Evolutionary conservation across 495 filamentous ascomycete species (phyloP).

Genomic region (Xylaria curta): DNA sequence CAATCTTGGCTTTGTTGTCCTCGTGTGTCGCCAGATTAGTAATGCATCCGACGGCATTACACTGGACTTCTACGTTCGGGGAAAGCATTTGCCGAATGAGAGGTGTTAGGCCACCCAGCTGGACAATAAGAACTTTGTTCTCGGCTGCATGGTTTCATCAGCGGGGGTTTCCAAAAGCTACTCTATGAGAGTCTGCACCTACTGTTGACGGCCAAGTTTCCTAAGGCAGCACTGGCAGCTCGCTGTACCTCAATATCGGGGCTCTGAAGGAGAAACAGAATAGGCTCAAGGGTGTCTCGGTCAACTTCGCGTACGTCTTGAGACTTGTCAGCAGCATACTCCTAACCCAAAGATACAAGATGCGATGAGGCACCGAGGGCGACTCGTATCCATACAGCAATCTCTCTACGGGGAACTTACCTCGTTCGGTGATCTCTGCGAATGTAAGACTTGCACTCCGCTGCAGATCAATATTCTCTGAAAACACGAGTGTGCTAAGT

Average conservation of each 20-base stretch:
- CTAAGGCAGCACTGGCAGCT: constrained; percentile 93
- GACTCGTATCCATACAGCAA: background rate
- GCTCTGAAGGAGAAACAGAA: constrained; percentile 92
- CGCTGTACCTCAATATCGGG: constrained; percentile 96
- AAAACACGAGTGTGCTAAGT: constrained; percentile 94
- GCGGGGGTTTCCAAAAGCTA: constrained; percentile 8
- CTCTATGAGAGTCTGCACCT: constrained; percentile 43
- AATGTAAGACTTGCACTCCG: constrained; percentile 97
- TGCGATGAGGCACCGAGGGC: background rate
- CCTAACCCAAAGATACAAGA: background rate
- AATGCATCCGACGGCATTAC: constrained; percentile 98
- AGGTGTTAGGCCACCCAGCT: constrained; percentile 86
- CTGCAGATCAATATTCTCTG: constrained; percentile 98
- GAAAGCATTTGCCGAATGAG: constrained; percentile 99
- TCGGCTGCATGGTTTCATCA: constrained; percentile 68
- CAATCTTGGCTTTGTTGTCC: constrained; percentile 99
- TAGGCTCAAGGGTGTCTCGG: constrained; percentile 91
- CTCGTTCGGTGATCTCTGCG: constrained; percentile 97
- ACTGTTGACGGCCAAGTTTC: constrained; percentile 98
- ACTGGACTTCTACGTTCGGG: constrained; percentile 98
- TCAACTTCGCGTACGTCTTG: constrained; percentile 96
- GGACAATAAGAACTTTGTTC: constrained; percentile 96
- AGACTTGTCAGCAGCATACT: constrained; percentile 29
- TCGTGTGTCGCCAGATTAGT: constrained; percentile 98
- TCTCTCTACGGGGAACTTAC: constrained; percentile 57